A percentile compares a stretch with the other conserved stretches of the same genome.
phyloP scores from a whole-genome alignment of 768 basidiomycete genomes.

The Pleurotus djamor region DNA sequence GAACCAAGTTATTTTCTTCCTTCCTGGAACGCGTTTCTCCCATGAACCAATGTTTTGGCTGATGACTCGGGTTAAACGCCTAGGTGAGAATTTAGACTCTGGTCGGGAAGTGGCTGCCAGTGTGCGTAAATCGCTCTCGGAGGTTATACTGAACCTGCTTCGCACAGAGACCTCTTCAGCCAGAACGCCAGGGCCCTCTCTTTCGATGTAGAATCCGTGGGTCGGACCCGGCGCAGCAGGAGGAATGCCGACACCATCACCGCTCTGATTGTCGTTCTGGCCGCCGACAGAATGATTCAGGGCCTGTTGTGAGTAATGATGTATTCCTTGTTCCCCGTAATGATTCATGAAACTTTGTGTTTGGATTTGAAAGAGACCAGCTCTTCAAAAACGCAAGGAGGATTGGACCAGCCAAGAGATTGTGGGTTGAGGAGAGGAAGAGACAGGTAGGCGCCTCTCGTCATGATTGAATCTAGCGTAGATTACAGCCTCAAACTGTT shows the following conservation, averaged over 20 bases:
- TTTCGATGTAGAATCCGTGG: not conserved
- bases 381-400: not conserved
- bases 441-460: not conserved
- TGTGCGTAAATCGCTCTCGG: not conserved
- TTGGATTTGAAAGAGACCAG: constrained; percentile 1
- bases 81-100: constrained; percentile 4
- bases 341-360: not conserved
- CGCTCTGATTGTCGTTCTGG: not conserved
- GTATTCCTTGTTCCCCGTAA: not conserved
- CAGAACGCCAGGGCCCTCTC: not conserved
- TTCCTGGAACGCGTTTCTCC: constrained; percentile 3
- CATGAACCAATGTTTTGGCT: not conserved
- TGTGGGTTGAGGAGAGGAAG: not conserved
- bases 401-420: not conserved
- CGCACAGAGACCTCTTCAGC: not conserved
- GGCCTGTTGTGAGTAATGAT: constrained; percentile 1
- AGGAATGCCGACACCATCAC: not conserved
- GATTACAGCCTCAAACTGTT: not conserved
- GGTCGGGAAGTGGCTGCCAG: not conserved
- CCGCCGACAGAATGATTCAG: constrained; percentile 1
- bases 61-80: not conserved
- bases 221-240: not conserved
- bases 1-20: constrained; percentile 1
- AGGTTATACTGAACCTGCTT: constrained; percentile 1
- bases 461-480: not conserved